Percentiles rank a stretch among this genome's conserved stretches.
Conservation (phyloP, 176 grass and related monocot species). For the Carex myosuroides region DNA sequence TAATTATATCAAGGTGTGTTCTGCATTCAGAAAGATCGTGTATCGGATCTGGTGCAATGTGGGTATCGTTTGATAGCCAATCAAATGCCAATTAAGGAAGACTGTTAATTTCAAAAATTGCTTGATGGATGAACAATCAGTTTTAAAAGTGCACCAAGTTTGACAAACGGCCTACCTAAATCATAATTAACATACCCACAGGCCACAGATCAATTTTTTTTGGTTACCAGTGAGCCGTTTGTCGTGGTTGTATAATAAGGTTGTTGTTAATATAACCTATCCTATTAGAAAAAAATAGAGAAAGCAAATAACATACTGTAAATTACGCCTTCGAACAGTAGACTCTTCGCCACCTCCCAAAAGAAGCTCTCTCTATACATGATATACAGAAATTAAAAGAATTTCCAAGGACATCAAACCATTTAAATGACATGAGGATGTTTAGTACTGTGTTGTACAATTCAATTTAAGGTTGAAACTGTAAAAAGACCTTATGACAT, state of each 20-base stretch:
- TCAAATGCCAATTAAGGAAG: background rate
- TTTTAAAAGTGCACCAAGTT: background rate
- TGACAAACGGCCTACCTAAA: background rate
- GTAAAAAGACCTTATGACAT: background rate
- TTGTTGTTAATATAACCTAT: background rate
- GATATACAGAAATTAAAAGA: conserved; percentile 24
- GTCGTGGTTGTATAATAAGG: background rate
- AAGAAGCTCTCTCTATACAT: conserved; percentile 68
- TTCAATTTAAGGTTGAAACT: background rate
- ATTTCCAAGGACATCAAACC: conserved; percentile 5
- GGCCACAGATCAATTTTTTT: background rate
- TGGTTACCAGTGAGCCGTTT: background rate
- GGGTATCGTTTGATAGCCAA: background rate
- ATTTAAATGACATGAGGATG: background rate
- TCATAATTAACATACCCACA: background rate
- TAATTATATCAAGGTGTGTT: background rate
- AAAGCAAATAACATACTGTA: conserved; percentile 47
- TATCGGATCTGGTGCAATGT: background rate
- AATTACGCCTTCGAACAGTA: conserved; percentile 47
- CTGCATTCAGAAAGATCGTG: background rate
- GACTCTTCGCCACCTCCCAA: conserved; percentile 62
- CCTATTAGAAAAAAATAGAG: background rate
- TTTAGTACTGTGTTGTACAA: background rate
- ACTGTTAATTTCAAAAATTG: background rate
- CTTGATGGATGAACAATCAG: background rate